phyloP scores from a whole-genome alignment of 2,329 filamentous ascomycete species.

The Scedosporium apiospermum region DNA sequence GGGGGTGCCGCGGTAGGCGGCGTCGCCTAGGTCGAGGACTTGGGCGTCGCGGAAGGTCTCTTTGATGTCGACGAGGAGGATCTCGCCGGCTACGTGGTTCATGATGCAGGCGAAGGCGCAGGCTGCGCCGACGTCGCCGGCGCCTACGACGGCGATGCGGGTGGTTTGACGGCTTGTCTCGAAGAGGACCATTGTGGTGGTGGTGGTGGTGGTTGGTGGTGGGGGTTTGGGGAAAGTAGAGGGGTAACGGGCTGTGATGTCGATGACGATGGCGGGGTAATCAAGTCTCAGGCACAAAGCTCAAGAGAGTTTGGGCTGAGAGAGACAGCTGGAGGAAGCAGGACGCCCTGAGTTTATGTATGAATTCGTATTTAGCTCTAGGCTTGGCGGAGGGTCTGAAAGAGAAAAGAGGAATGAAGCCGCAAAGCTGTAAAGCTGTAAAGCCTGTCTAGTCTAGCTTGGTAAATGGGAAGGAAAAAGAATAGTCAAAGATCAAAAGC shows the following conservation, averaged over 20 bases:
- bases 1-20: slow-evolving; percentile 6
- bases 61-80: slow-evolving; percentile 6
- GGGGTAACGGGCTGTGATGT: background rate
- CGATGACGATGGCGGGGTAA: background rate
- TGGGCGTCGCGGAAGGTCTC: slow-evolving; percentile 2
- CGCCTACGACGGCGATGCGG: slow-evolving; percentile 5
- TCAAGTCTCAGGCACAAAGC: background rate
- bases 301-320: no score
- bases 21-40: slow-evolving; percentile 5
- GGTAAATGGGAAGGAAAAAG: no score
- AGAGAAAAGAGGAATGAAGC: no score
- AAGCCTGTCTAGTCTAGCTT: no score
- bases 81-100: slow-evolving; percentile 6
- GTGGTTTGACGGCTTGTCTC: slow-evolving; percentile 3
- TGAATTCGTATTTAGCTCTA: no score
- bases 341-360: no score
- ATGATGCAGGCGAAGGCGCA: slow-evolving; percentile 7
- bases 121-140: slow-evolving; percentile 7
- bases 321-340: no score
- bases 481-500: no score
- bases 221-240: background rate
- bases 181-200: slow-evolving; percentile 1
- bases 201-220: background rate
- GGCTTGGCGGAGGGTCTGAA: no score
- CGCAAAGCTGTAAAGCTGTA: no score